Evolutionary conservation across 805 yeast genomes (phyloP), one percentile per base, ranked within the genome.

Genomic region (Pichia exigua): DNA sequence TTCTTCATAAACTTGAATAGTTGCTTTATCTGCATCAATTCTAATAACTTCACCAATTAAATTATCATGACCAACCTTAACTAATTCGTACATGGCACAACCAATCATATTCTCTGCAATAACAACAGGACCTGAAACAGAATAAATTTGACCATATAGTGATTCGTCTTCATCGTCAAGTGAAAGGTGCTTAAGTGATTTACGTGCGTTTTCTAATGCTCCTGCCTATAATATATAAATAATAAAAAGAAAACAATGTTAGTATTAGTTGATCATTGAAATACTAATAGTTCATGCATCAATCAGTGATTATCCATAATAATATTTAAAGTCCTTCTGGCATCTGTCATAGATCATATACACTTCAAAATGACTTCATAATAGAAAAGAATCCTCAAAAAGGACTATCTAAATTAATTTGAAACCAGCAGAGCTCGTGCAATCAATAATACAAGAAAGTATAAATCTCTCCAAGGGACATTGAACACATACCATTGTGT

Each of bases 81-180:
- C 99, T 72, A 94, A 79, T 70, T 94, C 99, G 79, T 94, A 92
- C 99, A 94, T 94, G 63, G 98, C 97, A 81, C 97, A 89, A 57
- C 99, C 99, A 73, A 91, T 87, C 98, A 94, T 90, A 75, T 94
- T 86, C 73, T 94, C 98, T 27, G 99, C 99, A 46, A 94, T 84
- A 49, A 94, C 86, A 62, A 94, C 99, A 27, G 99, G 98, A 65
- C 99, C 99, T 21, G 98, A 91, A 47, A 94, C 97, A 32, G 97
- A 89, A 74, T 82, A 91, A 63, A 94, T 87, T 60, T 78, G 83
- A 52, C 96, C 99, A 69, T 87, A 88, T 59, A 83, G 83, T 50
- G 85, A 77, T 71, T 92, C 97, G 32, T 73, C 76, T 49, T 74
- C 75, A 63, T 87, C 92, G 64, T 87, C 91, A 57, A 92, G 72